Conservation (phyloP, 345 rosid genomes). For the Melaleuca quinquenervia region DNA sequence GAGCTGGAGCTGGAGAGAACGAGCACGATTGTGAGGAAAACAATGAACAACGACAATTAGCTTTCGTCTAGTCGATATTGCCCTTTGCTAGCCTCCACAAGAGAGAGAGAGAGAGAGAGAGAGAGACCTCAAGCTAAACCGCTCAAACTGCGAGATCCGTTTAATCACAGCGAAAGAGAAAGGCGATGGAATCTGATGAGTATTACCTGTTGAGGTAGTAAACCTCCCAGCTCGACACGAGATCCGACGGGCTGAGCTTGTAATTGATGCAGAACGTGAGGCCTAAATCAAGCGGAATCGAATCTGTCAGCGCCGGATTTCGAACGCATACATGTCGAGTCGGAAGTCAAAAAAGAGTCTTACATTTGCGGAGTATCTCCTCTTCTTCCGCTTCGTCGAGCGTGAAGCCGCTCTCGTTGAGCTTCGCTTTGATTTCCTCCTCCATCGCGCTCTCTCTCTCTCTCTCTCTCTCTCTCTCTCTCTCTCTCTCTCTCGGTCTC, state of each 20-base stretch:
- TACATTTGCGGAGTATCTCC: slow-evolving; percentile 65
- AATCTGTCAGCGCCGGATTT: background rate
- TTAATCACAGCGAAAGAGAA: too few relatives aligned
- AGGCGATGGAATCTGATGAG: background rate
- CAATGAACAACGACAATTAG: background rate
- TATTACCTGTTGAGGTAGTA: slow-evolving; percentile 77
- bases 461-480: slow-evolving; percentile 3
- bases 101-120: background rate
- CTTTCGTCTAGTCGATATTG: background rate
- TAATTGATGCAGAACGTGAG: slow-evolving; percentile 69
- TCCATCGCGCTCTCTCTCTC: slow-evolving; percentile 35
- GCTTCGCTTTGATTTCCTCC: slow-evolving; percentile 59
- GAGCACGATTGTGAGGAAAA: background rate
- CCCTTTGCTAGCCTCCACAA: background rate
- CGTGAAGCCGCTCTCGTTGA: slow-evolving; percentile 45
- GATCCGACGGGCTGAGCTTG: slow-evolving; percentile 58
- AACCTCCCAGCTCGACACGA: slow-evolving; percentile 88
- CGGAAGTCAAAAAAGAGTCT: background rate
- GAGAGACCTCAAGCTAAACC: background rate
- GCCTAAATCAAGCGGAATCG: slow-evolving; percentile 24
- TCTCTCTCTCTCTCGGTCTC: background rate
- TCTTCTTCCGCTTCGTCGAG: slow-evolving; percentile 49
- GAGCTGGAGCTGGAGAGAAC: background rate
- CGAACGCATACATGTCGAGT: background rate
- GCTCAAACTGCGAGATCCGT: background rate